These are phyloP conservation scores for Tylopilus balloui DNA, from an alignment of 768 basidiomycete genomes.

Conservation along the genomic window DNA sequence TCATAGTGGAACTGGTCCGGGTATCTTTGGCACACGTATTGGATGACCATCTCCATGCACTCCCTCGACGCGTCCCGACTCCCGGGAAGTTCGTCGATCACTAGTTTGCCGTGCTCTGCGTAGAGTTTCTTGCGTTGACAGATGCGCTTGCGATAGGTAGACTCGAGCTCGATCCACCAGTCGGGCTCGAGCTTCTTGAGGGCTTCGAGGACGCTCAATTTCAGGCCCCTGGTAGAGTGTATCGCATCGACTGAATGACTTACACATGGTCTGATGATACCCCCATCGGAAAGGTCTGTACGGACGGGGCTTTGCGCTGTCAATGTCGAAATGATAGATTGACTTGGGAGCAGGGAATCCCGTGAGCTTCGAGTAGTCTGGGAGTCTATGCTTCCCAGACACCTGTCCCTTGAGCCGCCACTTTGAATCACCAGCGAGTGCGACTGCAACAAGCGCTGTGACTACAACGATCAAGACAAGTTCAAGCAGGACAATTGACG, in stretches of 20 bases:
- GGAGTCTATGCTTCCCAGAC: constrained; percentile 12
- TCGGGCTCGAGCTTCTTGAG: constrained; percentile 47
- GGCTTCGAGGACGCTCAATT: constrained; percentile 25
- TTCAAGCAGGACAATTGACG: background rate
- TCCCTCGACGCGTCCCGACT: constrained; percentile 47
- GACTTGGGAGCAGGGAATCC: constrained; percentile 43
- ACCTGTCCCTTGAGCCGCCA: constrained; percentile 6
- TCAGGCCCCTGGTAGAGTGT: background rate
- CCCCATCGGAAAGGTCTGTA: constrained; percentile 55
- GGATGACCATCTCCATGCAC: constrained; percentile 52
- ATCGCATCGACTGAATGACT: constrained; percentile 4
- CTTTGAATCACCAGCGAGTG: background rate
- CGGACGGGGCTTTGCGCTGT: constrained; percentile 42
- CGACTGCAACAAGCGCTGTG: constrained; percentile 1
- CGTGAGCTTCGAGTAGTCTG: constrained; percentile 41
- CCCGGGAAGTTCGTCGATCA: constrained; percentile 46
- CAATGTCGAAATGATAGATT: constrained; percentile 40
- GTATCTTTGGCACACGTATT: constrained; percentile 54
- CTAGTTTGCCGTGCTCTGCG: constrained; percentile 34
- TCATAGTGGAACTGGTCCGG: constrained; percentile 47
- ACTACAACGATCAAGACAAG: background rate
- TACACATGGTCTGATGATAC: constrained; percentile 56
- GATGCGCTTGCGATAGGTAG: constrained; percentile 43
- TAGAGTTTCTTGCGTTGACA: constrained; percentile 40
- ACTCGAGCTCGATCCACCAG: constrained; percentile 56